phyloP scores from a whole-genome alignment of 2,329 filamentous ascomycete genomes.

The Cladophialophora carrionii region DNA sequence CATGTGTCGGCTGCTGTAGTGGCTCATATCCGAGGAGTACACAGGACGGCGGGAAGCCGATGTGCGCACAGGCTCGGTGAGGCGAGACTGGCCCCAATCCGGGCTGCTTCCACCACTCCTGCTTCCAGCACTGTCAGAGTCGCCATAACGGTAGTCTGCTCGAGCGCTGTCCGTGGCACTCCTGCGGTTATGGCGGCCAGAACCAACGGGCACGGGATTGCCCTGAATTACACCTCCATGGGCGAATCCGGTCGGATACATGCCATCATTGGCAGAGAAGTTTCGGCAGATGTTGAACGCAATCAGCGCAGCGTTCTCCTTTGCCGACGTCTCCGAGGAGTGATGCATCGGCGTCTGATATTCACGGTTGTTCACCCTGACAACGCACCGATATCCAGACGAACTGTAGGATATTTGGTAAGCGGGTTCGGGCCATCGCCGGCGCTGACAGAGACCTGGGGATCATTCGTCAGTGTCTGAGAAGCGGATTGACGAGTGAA shows the following conservation, averaged over 20 bases:
- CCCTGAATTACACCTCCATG: conserved; percentile 62
- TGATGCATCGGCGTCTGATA: conserved; percentile 90
- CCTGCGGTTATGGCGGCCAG: conserved; percentile 53
- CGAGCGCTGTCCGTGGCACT: conserved; percentile 58
- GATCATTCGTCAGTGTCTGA: conserved; percentile 28
- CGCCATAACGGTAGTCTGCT: conserved; percentile 45
- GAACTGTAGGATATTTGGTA: conserved; percentile 72
- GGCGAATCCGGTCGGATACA: conserved; percentile 65
- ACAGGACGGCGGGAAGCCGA: conserved; percentile 26
- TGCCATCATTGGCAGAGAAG: conserved; percentile 95
- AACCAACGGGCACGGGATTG: conserved; percentile 66
- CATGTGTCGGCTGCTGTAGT: conserved; percentile 19
- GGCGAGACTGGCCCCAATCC: conserved; percentile 34
- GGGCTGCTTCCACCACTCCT: conserved; percentile 36
- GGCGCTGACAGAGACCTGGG: conserved; percentile 87
- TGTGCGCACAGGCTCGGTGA: conserved; percentile 20
- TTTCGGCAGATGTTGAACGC: conserved; percentile 98
- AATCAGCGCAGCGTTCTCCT: conserved; percentile 91
- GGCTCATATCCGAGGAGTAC: conserved; percentile 25
- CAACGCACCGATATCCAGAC: conserved; percentile 79
- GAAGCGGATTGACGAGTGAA: conserved; percentile 11
- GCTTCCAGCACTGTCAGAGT: conserved; percentile 34
- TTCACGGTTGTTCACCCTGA: conserved; percentile 93
- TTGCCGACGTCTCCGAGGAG: conserved; percentile 77
- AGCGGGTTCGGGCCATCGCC: conserved; percentile 87